These are phyloP conservation scores for Calonectria montana DNA, from an alignment of 2,329 filamentous ascomycete genomes.

Conservation along the genomic window DNA sequence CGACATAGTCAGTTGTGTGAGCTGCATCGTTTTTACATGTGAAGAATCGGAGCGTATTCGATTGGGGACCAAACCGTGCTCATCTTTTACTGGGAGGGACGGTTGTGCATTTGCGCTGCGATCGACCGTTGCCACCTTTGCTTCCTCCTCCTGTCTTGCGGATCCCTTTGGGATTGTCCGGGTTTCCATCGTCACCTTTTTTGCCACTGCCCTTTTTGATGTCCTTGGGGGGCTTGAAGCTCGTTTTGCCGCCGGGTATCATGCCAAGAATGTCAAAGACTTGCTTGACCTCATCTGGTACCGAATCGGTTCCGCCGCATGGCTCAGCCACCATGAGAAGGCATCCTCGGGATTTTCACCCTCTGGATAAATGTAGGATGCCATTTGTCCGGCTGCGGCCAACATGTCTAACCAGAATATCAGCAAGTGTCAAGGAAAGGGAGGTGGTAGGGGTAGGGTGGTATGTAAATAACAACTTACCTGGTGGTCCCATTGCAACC, in stretches of 20 bases:
- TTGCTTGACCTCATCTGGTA: background rate
- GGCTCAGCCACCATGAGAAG: too few relatives aligned
- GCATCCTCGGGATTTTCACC: too few relatives aligned
- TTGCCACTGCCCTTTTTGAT: background rate
- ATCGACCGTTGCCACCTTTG: background rate
- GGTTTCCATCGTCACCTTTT: background rate
- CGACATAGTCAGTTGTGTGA: background rate
- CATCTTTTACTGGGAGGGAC: background rate
- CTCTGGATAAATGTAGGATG: too few relatives aligned
- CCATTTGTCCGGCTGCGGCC: too few relatives aligned
- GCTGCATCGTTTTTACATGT: background rate
- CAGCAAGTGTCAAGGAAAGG: too few relatives aligned
- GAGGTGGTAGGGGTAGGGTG: too few relatives aligned
- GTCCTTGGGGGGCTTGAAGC: background rate
- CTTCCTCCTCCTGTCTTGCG: background rate
- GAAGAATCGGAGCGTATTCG: background rate
- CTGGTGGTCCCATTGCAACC: too few relatives aligned
- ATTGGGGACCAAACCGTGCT: background rate
- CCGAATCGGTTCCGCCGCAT: background rate
- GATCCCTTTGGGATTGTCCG: background rate
- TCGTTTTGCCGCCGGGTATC: background rate
- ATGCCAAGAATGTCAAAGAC: background rate
- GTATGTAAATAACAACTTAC: too few relatives aligned
- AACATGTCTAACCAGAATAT: too few relatives aligned
- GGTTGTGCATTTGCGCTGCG: background rate